Evolutionary conservation across 1,139 yeast genomes (phyloP), one percentile per base, ranked within the genome.

Genomic region (Eremothecium coryli): DNA sequence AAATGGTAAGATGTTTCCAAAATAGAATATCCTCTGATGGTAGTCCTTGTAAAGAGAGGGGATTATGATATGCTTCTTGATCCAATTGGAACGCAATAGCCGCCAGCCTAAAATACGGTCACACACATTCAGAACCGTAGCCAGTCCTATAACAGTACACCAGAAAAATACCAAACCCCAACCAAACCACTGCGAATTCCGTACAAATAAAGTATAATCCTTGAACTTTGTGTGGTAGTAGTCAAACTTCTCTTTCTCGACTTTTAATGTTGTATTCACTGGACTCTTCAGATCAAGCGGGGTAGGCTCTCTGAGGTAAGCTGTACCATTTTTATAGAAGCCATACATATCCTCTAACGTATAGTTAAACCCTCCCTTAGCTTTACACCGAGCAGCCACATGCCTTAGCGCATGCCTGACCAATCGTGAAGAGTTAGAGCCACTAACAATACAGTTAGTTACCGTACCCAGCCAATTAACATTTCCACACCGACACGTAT

Each of bases 11-110:
- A 43, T 50, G 29, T 36, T 49, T 42, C 33, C 52, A 33, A 42
- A 49, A 33, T 32, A 50, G 43, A 33, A 52, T 29, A 62, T 59
- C 29, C 62, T 60, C 33, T 65, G 65, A 39, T 64, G 68, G 14
- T 59, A 54, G 26, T 51, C 50, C 23, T 52, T 50, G 24, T 62
- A 56, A 15, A 67, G 43, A 1, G 76, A 71, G 1, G 78, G 76
- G 16, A 70, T 43, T 0, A 66, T 47, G 15, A 71, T 41, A 40
- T 60, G 46, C 39, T 55, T 60, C 30, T 43, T 44, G 7, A 52
- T 23, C 18, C 41, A 32, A 11, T 37, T 38, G 11, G n/a, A n/a
- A 11, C 22, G n/a, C 30, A 27, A 17, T n/a, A 7, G 21, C 4
- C 22, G 22, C 13, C 31, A 32, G 8, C 56, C 54, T 14, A 52